Evolutionary conservation across 2,329 filamentous ascomycete genomes (phyloP), one percentile per base, ranked within the genome.

Genomic region (Exophiala oligosperma): DNA sequence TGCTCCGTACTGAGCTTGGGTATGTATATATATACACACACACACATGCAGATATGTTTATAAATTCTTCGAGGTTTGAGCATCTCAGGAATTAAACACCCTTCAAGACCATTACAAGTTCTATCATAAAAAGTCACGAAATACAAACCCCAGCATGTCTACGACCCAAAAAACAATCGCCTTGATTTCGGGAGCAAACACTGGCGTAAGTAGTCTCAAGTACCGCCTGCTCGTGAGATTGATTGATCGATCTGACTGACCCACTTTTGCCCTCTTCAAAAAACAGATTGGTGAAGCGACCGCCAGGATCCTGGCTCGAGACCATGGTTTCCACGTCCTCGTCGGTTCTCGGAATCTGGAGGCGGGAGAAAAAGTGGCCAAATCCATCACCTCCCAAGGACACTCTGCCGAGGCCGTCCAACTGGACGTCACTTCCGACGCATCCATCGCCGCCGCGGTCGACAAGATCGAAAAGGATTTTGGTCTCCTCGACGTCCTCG

Each of bases 331-430:
- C 60, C 71, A 72, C 47, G 71, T 75, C 24, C 64, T 75, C 6
- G 67, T 75, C 5, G 72, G 72, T 3, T 67, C 68, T 0, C 70
- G 73, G n/a, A 68, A 70, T 53, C 28, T 48, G n/a, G 43, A 63
- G 17, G 60, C 62, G 0, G 72, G 71, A 0, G 56, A 66, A 12
- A 52, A 63, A 1, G 63, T 68, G 1, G 71, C 68, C 0, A 40
- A 52, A n/a, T 57, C 58, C 11, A 64, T 75, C 12, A 60, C 53
- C 3, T 53, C 60, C 1, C 60, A 60, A 0, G 71, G 70, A 0
- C 51, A 68, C 21, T 37, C 63, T 17, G 70, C 67, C 1, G 65
- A 67, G 1, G 54, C 67, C 2, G 53, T 61, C 29, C 55, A 54
- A 26, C 55, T 61, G 11, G 55, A 61, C 51, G 40, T 61, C 29